Conservation (phyloP, 139 green algal genomes). For the Chara braunii region DNA sequence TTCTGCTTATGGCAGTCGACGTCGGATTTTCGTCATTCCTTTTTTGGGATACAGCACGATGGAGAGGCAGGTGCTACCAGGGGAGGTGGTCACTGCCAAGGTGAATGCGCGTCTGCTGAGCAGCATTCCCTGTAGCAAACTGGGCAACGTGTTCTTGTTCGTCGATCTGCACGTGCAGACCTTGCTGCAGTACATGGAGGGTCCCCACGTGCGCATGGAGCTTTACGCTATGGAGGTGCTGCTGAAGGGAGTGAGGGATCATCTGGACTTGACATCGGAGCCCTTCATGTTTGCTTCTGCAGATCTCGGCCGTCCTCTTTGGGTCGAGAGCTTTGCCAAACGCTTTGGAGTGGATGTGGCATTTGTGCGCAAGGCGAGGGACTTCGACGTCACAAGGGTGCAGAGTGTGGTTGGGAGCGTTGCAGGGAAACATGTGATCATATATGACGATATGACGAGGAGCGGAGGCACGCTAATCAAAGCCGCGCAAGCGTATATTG, state of each 20-base stretch:
- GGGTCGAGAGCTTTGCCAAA: constrained; percentile 24
- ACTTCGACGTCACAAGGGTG: constrained; percentile 3
- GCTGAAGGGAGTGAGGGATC: constrained; percentile 7
- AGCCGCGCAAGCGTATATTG: constrained; percentile 16
- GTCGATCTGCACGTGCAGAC: constrained; percentile 36
- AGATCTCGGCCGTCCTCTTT: constrained; percentile 31
- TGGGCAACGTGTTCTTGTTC: constrained; percentile 35
- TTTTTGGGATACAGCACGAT: constrained; percentile 38
- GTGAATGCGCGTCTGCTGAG: constrained; percentile 28
- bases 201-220: constrained; percentile 31
- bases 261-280: constrained; percentile 22
- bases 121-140: constrained; percentile 33
- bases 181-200: constrained; percentile 33
- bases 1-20: constrained; percentile 20
- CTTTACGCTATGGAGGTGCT: constrained; percentile 25
- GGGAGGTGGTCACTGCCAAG: constrained; percentile 29
- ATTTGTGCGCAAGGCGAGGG: constrained; percentile 13
- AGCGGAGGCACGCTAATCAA: constrained; percentile 27
- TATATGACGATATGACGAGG: constrained; percentile 28
- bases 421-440: constrained; percentile 12
- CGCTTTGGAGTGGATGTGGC: constrained; percentile 17
- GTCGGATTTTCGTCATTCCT: constrained; percentile 30
- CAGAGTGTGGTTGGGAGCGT: constrained; percentile 4
- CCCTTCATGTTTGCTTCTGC: constrained; percentile 37
- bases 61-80: constrained; percentile 32